phyloP scores from a whole-genome alignment of 495 filamentous ascomycete genomes.

The Penicillium lividum region DNA sequence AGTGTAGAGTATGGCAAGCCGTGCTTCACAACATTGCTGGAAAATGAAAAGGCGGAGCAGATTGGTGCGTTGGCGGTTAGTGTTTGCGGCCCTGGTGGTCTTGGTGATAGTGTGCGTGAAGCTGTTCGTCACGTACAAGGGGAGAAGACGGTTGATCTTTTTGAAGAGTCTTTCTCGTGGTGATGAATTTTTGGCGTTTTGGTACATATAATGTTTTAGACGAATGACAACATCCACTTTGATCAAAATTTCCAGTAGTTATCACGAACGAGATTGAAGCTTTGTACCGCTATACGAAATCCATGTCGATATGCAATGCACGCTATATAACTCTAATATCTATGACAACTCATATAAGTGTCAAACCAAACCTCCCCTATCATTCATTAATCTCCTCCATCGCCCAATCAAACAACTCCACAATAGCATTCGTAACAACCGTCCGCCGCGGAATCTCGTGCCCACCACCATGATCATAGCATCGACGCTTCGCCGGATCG shows the following conservation, averaged over 20 bases:
- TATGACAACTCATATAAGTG: not conserved
- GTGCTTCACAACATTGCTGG: conserved; percentile 34
- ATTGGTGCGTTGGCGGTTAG: conserved; percentile 48
- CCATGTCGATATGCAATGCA: too few relatives aligned
- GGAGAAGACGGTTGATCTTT: conserved; percentile 40
- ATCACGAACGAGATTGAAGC: too few relatives aligned
- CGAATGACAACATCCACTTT: not conserved
- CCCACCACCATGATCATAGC: conserved; percentile 55
- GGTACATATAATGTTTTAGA: not conserved
- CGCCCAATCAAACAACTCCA: conserved; percentile 43
- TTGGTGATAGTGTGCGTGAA: conserved; percentile 47
- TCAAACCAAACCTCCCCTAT: not conserved
- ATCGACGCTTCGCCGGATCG: conserved; percentile 44
- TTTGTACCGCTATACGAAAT: too few relatives aligned
- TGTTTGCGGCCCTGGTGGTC: conserved; percentile 45
- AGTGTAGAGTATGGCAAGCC: conserved; percentile 37
- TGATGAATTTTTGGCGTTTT: conserved; percentile 19
- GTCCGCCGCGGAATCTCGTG: conserved; percentile 55
- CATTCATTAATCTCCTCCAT: conserved; percentile 14
- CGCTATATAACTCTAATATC: not conserved
- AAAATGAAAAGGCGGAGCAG: conserved; percentile 37
- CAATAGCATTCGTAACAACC: conserved; percentile 36
- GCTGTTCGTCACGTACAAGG: conserved; percentile 40
- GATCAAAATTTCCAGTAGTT: too few relatives aligned
- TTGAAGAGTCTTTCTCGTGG: conserved; percentile 49